Conservation (phyloP, 805 yeast genomes). For the Teunomyces cretensis region DNA sequence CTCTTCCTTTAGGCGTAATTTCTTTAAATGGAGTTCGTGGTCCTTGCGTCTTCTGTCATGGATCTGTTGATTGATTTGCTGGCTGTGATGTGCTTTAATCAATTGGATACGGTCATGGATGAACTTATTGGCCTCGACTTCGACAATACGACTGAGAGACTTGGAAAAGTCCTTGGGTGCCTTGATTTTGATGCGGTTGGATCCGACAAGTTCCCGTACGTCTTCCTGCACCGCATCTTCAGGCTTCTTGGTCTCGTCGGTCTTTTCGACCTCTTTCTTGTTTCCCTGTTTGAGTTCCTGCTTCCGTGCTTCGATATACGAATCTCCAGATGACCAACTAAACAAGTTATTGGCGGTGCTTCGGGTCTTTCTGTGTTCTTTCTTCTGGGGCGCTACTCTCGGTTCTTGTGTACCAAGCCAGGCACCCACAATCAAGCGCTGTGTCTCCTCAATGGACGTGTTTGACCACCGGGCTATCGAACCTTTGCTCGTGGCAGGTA, state of each 20-base stretch:
- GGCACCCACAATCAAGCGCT: conserved; percentile 18
- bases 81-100: conserved; percentile 38
- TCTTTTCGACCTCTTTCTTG: conserved; percentile 6
- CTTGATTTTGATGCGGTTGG: conserved; percentile 7
- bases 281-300: conserved; percentile 18
- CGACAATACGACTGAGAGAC: conserved; percentile 29
- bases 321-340: conserved; percentile 44
- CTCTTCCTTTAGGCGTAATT: conserved; percentile 37
- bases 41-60: conserved; percentile 40
- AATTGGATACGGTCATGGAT: conserved; percentile 38
- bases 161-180: conserved; percentile 21
- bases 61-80: conserved; percentile 35
- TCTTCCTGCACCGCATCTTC: background rate
- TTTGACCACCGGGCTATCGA: conserved; percentile 31
- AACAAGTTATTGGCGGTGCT: conserved; percentile 33
- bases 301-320: conserved; percentile 34
- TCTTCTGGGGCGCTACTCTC: conserved; percentile 1
- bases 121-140: conserved; percentile 36
- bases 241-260: conserved; percentile 2
- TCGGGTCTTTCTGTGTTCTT: conserved; percentile 7
- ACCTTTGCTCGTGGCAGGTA: conserved; percentile 9
- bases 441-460: conserved; percentile 23
- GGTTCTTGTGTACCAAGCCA: conserved; percentile 20
- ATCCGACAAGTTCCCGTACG: background rate
- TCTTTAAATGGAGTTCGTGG: conserved; percentile 36